Base-by-base conservation (phyloP, 257 asterid genomes). In the Cynanchum wilfordii region DNA sequence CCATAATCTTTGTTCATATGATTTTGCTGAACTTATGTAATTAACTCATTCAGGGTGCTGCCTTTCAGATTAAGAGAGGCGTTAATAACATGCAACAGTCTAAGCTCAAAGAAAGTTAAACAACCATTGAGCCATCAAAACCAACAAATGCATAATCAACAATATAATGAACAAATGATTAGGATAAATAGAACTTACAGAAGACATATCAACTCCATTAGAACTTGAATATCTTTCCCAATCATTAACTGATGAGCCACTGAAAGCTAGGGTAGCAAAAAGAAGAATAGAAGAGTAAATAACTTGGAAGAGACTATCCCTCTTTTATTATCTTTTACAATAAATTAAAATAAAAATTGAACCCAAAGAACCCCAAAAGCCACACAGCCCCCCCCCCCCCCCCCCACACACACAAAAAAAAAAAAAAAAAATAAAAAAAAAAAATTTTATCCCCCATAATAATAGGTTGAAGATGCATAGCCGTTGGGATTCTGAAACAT, bases 211-310 rank as follows among this genome's bases (percentile, higher is more conserved):
- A 40, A 70, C 83, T 19, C 79, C 84, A 57, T 80, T 80, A 22
- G 81, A 66, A 59, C 44, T 73, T 45, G 68, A 66, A 73, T 75
- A 78, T 68, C 79, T 60, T 38, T 83, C 87, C 84, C 87, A 83
- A 12, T 83, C 81, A 70, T 73, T 78, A 24, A 45, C 74, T 19
- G 84, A 55, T 36, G 84, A 77, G 44, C 79, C 81, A 80, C 69
- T 76, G 67, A 70, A 80, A 58, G 68, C 82, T 80, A 66, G 69
- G 66, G 29, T 20, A 45, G 24, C 40, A 44, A 15, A 65, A 29
- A 44, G 16, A 25, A 45, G 25, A 58, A 50, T 22, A 22, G 55
- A 38, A 22, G 51, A 25, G 20, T 49, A 64, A 50, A 66, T 52
- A 11, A 56, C 54, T n/a, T 10, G 16, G 38, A 49, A n/a, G 12